A percentile compares a stretch with the other conserved stretches of the same genome.
These are phyloP conservation scores for Melastoma malabathricum DNA, from an alignment of 345 rosid species.

Conservation along the genomic window DNA sequence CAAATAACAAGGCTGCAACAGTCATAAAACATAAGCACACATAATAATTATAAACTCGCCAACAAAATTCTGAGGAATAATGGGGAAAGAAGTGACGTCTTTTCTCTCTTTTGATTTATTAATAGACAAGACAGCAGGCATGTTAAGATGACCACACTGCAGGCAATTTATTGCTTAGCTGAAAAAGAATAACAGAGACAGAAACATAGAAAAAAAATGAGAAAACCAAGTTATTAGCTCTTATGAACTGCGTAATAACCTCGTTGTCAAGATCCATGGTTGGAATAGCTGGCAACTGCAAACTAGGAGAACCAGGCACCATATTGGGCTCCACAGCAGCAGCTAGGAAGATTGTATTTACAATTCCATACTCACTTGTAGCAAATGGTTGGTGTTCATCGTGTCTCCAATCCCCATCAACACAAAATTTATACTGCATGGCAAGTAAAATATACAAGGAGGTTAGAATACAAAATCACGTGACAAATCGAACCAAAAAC, in stretches of 20 bases:
- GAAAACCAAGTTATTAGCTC: conserved; percentile 1
- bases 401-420: conserved; percentile 90
- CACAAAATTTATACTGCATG: conserved; percentile 73
- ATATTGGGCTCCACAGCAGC: conserved; percentile 32
- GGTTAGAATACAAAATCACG: not conserved
- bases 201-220: not conserved
- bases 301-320: conserved; percentile 16
- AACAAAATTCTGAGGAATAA: too few species aligned
- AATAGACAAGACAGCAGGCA: too few species aligned
- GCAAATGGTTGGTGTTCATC: conserved; percentile 64
- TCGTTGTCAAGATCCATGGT: conserved; percentile 80
- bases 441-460: not conserved
- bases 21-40: too few species aligned
- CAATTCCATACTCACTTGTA: conserved; percentile 43
- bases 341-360: conserved; percentile 47
- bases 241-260: conserved; percentile 28
- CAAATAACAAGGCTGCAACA: too few species aligned
- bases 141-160: too few species aligned
- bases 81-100: too few species aligned
- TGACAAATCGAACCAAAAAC: not conserved
- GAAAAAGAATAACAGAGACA: not conserved
- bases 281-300: conserved; percentile 21
- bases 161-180: too few species aligned
- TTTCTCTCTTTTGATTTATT: too few species aligned
- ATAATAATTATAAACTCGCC: too few species aligned